A percentile compares a stretch with the other conserved stretches of the same genome.
Conservation (phyloP, 192 early-diverging fungal species). For the Entomortierella chlamydospora region DNA sequence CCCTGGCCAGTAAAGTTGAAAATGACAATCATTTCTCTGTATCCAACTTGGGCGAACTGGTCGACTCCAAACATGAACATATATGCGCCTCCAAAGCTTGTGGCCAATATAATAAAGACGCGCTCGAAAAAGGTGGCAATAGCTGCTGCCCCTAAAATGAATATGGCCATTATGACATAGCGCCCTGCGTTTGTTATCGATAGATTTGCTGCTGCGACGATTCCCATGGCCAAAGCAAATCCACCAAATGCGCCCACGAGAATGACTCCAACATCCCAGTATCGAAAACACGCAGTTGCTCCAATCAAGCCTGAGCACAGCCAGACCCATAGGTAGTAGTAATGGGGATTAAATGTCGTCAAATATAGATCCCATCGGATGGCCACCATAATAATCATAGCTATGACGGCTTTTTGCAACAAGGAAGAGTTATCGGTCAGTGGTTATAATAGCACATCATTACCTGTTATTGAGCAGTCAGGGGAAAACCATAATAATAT, state of each 20-base stretch:
- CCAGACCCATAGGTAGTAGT: conserved; percentile 53
- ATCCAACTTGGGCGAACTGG: conserved; percentile 61
- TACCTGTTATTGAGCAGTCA: background rate
- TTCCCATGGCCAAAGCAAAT: conserved; percentile 42
- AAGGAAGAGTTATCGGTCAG: background rate
- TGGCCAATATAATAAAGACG: conserved; percentile 56
- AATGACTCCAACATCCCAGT: conserved; percentile 50
- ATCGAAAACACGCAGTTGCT: conserved; percentile 31
- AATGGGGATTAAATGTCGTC: conserved; percentile 37
- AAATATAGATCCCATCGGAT: conserved; percentile 46
- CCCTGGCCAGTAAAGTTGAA: conserved; percentile 53
- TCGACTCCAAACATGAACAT: conserved; percentile 64
- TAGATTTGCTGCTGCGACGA: conserved; percentile 39
- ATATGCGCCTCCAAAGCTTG: conserved; percentile 65
- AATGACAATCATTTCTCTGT: conserved; percentile 55
- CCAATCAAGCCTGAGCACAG: conserved; percentile 23
- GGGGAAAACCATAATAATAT: background rate
- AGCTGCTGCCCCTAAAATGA: conserved; percentile 54
- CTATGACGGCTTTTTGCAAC: conserved; percentile 12
- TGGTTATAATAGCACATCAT: background rate
- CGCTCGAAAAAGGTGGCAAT: conserved; percentile 56
- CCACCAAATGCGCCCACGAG: conserved; percentile 47
- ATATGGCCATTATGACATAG: conserved; percentile 29
- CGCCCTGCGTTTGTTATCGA: conserved; percentile 30
- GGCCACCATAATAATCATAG: conserved; percentile 49